A percentile compares a stretch with the other conserved stretches of the same genome.
phyloP scores from a whole-genome alignment of 306 rosid genomes.

The Vigna angularis region DNA sequence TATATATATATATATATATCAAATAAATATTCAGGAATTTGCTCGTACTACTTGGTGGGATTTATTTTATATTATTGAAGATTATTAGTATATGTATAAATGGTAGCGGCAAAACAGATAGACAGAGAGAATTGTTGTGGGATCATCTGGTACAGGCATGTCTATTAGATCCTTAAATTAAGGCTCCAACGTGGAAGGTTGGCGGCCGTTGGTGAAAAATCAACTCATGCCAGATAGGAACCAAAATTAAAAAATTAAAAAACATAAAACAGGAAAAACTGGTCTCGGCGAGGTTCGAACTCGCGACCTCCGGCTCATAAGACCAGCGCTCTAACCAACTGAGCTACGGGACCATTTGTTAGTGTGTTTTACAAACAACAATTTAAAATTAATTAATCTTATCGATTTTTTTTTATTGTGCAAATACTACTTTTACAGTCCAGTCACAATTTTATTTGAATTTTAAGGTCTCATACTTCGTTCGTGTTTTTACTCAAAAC shows the following conservation, averaged over 20 bases:
- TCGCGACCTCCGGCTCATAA: slow-evolving; percentile 79
- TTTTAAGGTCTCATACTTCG: not conserved
- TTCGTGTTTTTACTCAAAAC: not conserved
- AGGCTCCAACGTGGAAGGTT: slow-evolving; percentile 37
- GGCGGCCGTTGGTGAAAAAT: not conserved
- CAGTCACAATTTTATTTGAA: not conserved
- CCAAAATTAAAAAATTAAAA: too few species aligned
- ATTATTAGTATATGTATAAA: too few species aligned
- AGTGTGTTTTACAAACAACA: not conserved
- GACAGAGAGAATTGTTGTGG: not conserved
- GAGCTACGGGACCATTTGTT: slow-evolving; percentile 59
- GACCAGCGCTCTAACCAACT: slow-evolving; percentile 78
- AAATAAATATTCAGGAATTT: too few species aligned
- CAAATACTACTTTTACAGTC: too few species aligned
- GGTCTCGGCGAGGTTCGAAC: slow-evolving; percentile 78
- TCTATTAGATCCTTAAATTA: slow-evolving; percentile 5
- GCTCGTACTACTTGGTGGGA: too few species aligned
- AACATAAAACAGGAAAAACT: not conserved
- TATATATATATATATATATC: not conserved
- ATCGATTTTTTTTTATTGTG: too few species aligned
- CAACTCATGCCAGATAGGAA: too few species aligned
- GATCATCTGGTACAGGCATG: slow-evolving; percentile 35
- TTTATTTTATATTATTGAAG: too few species aligned
- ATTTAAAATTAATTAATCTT: too few species aligned
- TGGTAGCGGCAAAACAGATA: not conserved